Evolutionary conservation across 139 green algal genomes (phyloP), one percentile per base, ranked within the genome.

Genomic region (Axilococcus clingmanii): DNA sequence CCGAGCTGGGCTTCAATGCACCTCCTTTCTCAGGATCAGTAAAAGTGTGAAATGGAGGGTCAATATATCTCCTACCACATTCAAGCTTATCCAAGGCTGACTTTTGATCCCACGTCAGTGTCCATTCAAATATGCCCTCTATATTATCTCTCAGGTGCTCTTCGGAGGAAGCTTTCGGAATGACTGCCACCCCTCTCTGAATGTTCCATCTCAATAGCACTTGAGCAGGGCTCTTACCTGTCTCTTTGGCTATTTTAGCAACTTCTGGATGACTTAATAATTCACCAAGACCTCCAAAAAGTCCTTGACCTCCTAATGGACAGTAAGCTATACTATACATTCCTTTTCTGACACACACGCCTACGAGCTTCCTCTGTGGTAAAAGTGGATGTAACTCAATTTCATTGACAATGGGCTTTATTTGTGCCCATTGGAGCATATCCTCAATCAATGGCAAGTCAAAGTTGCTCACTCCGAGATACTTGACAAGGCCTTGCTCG

Each of bases 171-270:
- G 65, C 65, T 57, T 85, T 82, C 35, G 76, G 72, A 14, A 93
- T 79, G 32, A 87, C 79, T 6, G 72, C 45, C 27, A 88, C 74
- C 1, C 84, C 85, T 14, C 85, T 73, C 76, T 94, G 85, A 55
- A 85, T 68, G 59, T 86, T 89, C 81, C 83, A 94, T 53, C 72
- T 74, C 27, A 93, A 52, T 35, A 85, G 59, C 27, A 93, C 77
- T 78, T 94, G 74, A 25, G 61, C 61, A 1, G 57, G 43, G 6
- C 53, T 75, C 33, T 72, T 72, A 19, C 74, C 80, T 1, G 55
- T 35, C 34, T 82, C 69, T 48, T 75, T 41, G 5, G 82, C 81
- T 15, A 86, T 57, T 34, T 55, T 22, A n/a, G 41, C 4, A 36
- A 89, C 61, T 15, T 45, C 35, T 1, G 62, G 32, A 45, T 77